Conservation (phyloP, 2,329 filamentous ascomycete genomes). For the Alternaria arborescens region DNA sequence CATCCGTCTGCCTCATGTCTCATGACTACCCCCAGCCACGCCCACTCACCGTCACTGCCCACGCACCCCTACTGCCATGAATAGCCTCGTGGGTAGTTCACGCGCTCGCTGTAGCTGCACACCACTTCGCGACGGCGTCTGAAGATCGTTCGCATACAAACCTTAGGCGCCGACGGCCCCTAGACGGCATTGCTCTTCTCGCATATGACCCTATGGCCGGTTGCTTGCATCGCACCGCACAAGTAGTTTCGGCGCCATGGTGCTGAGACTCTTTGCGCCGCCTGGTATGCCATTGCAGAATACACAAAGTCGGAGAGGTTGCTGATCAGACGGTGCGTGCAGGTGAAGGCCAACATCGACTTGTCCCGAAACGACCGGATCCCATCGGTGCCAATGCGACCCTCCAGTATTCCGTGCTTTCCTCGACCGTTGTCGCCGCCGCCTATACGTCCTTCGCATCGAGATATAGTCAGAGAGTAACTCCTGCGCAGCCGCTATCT, state of each 20-base stretch:
- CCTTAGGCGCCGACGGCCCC: too few relatives aligned
- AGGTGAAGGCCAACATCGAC: conserved; percentile 40
- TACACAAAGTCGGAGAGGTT: neutral
- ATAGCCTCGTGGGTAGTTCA: conserved; percentile 19
- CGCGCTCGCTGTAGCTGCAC: conserved; percentile 14
- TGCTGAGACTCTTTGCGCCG: conserved; percentile 38
- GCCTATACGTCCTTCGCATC: conserved; percentile 37
- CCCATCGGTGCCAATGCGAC: conserved; percentile 42
- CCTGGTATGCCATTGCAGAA: conserved; percentile 29
- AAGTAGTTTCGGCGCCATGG: conserved; percentile 25
- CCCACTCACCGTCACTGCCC: conserved; percentile 17
- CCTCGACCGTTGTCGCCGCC: conserved; percentile 37
- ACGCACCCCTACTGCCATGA: conserved; percentile 17
- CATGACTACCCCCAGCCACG: conserved; percentile 17
- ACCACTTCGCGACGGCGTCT: neutral
- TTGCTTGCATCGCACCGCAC: conserved; percentile 1
- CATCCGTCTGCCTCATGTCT: conserved; percentile 27
- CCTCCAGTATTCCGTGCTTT: conserved; percentile 33
- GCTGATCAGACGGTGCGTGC: neutral
- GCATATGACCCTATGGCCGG: conserved; percentile 16
- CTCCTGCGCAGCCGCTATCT: conserved; percentile 18
- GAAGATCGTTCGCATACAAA: conserved; percentile 6
- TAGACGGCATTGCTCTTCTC: neutral
- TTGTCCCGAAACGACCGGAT: conserved; percentile 38
- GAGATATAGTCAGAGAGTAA: conserved; percentile 23